Evolutionary conservation across 352 stramenopile genomes (phyloP), one percentile per base, ranked within the genome.

Genomic region (Phytophthora tubulina): DNA sequence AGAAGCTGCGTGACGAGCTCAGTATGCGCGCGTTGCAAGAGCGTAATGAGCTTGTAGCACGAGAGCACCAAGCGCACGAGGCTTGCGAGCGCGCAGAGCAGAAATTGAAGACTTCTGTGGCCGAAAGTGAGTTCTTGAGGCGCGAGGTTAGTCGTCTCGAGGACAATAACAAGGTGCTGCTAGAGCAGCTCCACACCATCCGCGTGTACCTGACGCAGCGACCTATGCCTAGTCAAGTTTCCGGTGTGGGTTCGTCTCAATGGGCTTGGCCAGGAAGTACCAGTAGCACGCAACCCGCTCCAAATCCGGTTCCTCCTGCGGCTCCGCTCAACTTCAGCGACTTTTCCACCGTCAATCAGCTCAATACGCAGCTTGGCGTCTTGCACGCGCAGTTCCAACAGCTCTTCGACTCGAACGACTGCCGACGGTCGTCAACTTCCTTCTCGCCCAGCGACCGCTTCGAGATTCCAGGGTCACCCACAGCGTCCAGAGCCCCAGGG

Each of bases 381-480:
- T 77, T 89, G 14, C 81, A 89, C 55, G 68, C 78, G 41, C 81
- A 89, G 53, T 89, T 89, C 56, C 81, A 89, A 64, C 78, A 89
- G 63, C 73, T 89, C 31, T 89, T 89, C 63, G 74, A 85, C 31
- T 75, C 76, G 14, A 77, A 71, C n/a, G 70, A 81, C 9, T 63
- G 70, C 15, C 35, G 65, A 32, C 63, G 50, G 9, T 38, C 41
- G 7, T 44, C 42, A 17, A 65, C 50, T 15, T 44, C 50, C 13
- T 75, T 79, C 54, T 78, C 77, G n/a, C 52, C 78, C 10, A 80
- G 67, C 41, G 74, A 85, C 10, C 74, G 76, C 15, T 84, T 84
- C 32, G 77, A 84, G 60, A 76, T 84, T 38, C 73, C 77, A 4
- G 57, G 15, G 0, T 84, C 77, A 0, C 77, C 77, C 3, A 68